A percentile compares a stretch with the other conserved stretches of the same genome.
Evolutionary conservation across 2,329 filamentous ascomycete genomes (phyloP).

Genomic region (Elsinoe batatas): DNA sequence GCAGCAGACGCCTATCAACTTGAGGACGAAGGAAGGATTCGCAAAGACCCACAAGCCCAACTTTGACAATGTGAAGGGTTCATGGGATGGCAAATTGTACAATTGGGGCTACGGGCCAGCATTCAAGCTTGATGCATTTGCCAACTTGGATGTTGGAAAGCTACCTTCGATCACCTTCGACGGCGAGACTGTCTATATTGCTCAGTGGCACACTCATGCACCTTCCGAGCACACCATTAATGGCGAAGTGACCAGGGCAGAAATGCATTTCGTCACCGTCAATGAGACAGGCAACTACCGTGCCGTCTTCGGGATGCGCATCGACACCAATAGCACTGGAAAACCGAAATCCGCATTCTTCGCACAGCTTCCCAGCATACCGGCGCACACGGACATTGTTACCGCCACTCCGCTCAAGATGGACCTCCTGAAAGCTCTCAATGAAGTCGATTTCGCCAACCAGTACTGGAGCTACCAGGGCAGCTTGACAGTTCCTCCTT

Average conservation of each 20-base stretch:
- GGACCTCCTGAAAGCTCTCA: slow-evolving; percentile 22
- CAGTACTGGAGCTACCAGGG: slow-evolving; percentile 43
- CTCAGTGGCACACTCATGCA: slow-evolving; percentile 43
- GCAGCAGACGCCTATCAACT: slow-evolving; percentile 41
- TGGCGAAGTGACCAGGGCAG: slow-evolving; percentile 35
- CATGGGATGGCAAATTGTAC: background rate
- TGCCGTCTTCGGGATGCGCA: slow-evolving; percentile 39
- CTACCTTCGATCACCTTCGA: slow-evolving; percentile 37
- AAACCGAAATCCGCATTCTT: slow-evolving; percentile 32
- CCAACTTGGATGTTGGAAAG: slow-evolving; percentile 25
- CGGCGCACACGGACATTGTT: slow-evolving; percentile 25
- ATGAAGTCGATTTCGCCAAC: slow-evolving; percentile 31
- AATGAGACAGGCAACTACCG: slow-evolving; percentile 32
- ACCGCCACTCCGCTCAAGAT: slow-evolving; percentile 23
- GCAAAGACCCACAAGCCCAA: background rate
- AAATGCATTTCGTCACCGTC: slow-evolving; percentile 42
- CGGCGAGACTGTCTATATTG: slow-evolving; percentile 38
- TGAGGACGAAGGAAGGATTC: slow-evolving; percentile 25
- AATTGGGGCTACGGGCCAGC: slow-evolving; percentile 37
- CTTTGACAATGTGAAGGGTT: background rate
- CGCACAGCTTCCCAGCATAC: slow-evolving; percentile 32
- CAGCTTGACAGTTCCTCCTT: slow-evolving; percentile 40
- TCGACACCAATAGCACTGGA: slow-evolving; percentile 31
- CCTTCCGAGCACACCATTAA: slow-evolving; percentile 42
- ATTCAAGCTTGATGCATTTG: slow-evolving; percentile 26